Evolutionary conservation across 306 rosid genomes (phyloP).

Genomic region (Boehmeria nivea): DNA sequence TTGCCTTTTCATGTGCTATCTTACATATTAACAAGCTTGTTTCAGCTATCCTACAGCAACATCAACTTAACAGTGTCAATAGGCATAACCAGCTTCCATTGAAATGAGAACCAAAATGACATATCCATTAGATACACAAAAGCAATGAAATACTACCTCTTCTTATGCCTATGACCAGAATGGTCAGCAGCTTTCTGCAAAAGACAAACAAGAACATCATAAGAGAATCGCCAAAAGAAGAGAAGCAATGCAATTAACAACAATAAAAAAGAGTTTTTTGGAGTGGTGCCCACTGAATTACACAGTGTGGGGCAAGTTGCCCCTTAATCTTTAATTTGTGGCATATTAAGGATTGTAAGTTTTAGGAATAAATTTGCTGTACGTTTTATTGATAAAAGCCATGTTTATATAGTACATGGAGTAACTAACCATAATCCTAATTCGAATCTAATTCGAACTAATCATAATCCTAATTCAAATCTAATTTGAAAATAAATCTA

Average conservation of each 20-base stretch:
- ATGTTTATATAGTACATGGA: too few relatives aligned
- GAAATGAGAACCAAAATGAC: slow-evolving; percentile 16
- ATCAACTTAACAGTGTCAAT: slow-evolving; percentile 23
- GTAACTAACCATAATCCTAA: too few relatives aligned
- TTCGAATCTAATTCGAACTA: too few relatives aligned
- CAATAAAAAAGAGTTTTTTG: too few relatives aligned
- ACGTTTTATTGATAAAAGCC: too few relatives aligned
- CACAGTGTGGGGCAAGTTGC: too few relatives aligned
- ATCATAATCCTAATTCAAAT: too few relatives aligned
- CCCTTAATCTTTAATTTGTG: too few relatives aligned
- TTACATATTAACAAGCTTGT: slow-evolving; percentile 43
- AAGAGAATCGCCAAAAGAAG: slow-evolving; percentile 16
- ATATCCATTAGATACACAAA: slow-evolving; percentile 11
- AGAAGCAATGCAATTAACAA: slow-evolving; percentile 19
- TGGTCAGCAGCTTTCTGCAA: slow-evolving; percentile 36
- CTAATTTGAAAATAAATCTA: too few relatives aligned
- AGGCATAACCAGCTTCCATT: slow-evolving; percentile 17
- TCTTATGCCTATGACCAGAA: slow-evolving; percentile 34
- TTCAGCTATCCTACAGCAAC: slow-evolving; percentile 52
- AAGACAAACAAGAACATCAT: slow-evolving; percentile 28
- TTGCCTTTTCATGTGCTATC: slow-evolving; percentile 61
- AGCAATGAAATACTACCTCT: slow-evolving; percentile 48
- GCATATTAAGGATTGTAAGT: too few relatives aligned
- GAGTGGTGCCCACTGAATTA: too few relatives aligned
- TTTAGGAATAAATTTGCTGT: too few relatives aligned